Evolutionary conservation across 2,329 filamentous ascomycete species (phyloP).

Genomic region (Scorias spongiosa): DNA sequence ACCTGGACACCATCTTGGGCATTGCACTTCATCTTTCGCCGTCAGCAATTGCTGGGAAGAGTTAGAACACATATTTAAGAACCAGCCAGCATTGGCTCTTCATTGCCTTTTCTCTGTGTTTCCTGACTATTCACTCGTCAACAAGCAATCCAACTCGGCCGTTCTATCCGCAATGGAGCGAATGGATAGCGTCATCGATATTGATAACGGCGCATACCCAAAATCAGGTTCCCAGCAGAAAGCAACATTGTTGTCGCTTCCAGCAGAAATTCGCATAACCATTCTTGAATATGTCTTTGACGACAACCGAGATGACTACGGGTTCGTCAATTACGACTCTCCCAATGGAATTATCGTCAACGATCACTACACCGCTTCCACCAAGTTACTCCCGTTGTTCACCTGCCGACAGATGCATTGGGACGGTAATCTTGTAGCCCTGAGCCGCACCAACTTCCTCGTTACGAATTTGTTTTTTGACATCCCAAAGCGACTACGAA

Average conservation of each 20-base stretch:
- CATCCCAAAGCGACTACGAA: conserved; percentile 13
- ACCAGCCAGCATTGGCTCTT: too few species aligned
- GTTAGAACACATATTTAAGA: too few species aligned
- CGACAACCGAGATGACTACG: conserved; percentile 2
- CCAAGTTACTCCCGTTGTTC: conserved; percentile 19
- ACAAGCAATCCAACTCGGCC: too few species aligned
- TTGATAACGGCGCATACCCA: not conserved
- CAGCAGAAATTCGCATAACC: conserved; percentile 21
- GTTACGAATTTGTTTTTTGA: conserved; percentile 19
- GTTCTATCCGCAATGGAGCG: not conserved
- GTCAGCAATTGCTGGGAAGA: too few species aligned
- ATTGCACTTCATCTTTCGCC: too few species aligned
- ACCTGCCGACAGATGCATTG: conserved; percentile 23
- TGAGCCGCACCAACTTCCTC: conserved; percentile 21
- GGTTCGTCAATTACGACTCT: conserved; percentile 5
- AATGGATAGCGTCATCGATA: not conserved
- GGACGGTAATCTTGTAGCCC: conserved; percentile 22
- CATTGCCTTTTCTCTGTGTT: too few species aligned
- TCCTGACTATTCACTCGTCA: too few species aligned
- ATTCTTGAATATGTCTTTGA: conserved; percentile 20
- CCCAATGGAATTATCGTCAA: conserved; percentile 11
- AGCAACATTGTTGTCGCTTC: conserved; percentile 16
- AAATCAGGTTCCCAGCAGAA: not conserved
- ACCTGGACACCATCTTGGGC: too few species aligned
- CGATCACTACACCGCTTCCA: conserved; percentile 15